These are phyloP conservation scores for Cryptococcus sp. DNA, from an alignment of 1,284 basidiomycete species.

Conservation along the genomic window DNA sequence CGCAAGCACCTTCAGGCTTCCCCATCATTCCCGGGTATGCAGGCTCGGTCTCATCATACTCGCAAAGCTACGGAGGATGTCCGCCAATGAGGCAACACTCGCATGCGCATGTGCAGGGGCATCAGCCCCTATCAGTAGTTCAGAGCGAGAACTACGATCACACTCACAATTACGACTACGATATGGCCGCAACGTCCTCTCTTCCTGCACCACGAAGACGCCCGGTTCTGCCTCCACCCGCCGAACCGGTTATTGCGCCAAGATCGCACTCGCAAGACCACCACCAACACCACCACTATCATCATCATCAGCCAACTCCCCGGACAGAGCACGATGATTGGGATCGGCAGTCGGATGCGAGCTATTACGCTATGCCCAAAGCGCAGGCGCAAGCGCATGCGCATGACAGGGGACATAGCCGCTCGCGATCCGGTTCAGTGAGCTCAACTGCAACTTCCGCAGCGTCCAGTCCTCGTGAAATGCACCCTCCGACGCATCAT, in stretches of 20 bases:
- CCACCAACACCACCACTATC: constrained; percentile 14
- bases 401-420: constrained; percentile 1
- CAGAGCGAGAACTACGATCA: background rate
- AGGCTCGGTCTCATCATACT: constrained; percentile 8
- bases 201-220: constrained; percentile 10
- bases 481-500: constrained; percentile 3
- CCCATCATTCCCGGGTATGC: background rate
- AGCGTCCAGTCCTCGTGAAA: constrained; percentile 1
- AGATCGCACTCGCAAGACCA: constrained; percentile 1
- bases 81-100: background rate
- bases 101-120: constrained; percentile 1
- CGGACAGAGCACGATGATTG: constrained; percentile 11
- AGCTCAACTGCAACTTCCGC: constrained; percentile 9
- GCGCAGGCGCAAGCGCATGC: no score
- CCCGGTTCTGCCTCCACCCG: background rate
- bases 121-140: background rate
- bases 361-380: constrained; percentile 23
- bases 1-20: background rate
- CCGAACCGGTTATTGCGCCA: background rate
- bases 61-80: background rate
- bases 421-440: constrained; percentile 15
- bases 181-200: constrained; percentile 2
- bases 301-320: background rate
- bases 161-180: background rate
- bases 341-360: constrained; percentile 13